These are phyloP conservation scores for Neurospora sp. DNA, from an alignment of 495 filamentous ascomycete genomes.

Conservation along the genomic window DNA sequence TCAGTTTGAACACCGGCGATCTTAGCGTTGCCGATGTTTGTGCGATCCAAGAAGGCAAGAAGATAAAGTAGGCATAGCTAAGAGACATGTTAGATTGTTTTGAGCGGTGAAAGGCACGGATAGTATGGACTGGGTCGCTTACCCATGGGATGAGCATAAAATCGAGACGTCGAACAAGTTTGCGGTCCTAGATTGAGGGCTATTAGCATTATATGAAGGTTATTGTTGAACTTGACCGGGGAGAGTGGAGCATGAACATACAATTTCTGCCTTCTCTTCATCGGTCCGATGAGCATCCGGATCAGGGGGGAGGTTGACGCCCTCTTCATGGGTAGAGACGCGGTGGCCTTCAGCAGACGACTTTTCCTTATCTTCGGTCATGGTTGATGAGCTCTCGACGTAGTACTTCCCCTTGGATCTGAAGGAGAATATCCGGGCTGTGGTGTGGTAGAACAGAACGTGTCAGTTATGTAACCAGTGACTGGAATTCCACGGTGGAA, in stretches of 20 bases:
- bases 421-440: constrained; percentile 1
- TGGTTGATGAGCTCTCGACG: constrained; percentile 11
- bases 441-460: background rate
- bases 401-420: constrained; percentile 5
- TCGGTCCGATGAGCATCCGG: constrained; percentile 60
- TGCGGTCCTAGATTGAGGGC: constrained; percentile 43
- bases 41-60: constrained; percentile 72
- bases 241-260: constrained; percentile 25
- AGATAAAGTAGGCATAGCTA: constrained; percentile 75
- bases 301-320: constrained; percentile 29
- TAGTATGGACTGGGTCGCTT: constrained; percentile 2
- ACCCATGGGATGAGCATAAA: constrained; percentile 64
- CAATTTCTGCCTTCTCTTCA: constrained; percentile 57
- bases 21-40: constrained; percentile 84
- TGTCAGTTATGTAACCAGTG: constrained; percentile 4
- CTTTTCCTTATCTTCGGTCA: constrained; percentile 20
- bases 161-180: constrained; percentile 62
- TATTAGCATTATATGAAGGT: background rate
- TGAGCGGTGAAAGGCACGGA: too few relatives aligned
- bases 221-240: background rate
- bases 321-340: constrained; percentile 18
- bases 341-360: constrained; percentile 20
- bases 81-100: background rate
- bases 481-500: background rate
- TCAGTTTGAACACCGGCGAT: constrained; percentile 60